Evolutionary conservation across 345 rosid species (phyloP).

Genomic region (Draba incana): DNA sequence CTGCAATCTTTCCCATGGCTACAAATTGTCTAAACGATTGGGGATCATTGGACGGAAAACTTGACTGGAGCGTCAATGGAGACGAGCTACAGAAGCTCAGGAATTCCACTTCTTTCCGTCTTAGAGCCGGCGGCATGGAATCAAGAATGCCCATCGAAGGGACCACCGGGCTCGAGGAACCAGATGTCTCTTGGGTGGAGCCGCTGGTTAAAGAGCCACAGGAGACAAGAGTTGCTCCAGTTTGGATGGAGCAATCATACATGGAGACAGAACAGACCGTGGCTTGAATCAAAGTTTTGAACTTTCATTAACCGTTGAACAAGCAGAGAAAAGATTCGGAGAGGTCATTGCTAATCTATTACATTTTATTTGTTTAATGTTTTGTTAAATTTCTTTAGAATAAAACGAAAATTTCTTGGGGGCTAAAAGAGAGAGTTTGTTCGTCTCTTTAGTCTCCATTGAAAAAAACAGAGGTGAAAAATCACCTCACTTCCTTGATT

Average conservation of each 20-base stretch:
- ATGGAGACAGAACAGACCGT: conserved; percentile 83
- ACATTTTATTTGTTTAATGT: conserved; percentile 36
- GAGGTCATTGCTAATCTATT: conserved; percentile 40
- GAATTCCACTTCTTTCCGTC: conserved; percentile 70
- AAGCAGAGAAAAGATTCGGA: conserved; percentile 25
- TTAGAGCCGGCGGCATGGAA: conserved; percentile 47
- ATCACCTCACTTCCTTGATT: conserved; percentile 34
- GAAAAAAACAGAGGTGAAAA: conserved; percentile 34
- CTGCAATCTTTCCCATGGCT: conserved; percentile 46
- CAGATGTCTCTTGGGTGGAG: conserved; percentile 81
- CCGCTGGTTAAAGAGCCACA: conserved; percentile 64
- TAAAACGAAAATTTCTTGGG: not conserved
- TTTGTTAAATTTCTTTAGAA: conserved; percentile 34
- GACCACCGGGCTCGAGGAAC: conserved; percentile 50
- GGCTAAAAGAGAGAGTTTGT: conserved; percentile 25
- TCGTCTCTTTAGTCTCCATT: conserved; percentile 35
- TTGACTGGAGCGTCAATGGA: conserved; percentile 79
- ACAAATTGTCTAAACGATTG: conserved; percentile 56
- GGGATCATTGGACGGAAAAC: conserved; percentile 79
- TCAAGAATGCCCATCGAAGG: conserved; percentile 26
- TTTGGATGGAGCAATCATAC: conserved; percentile 80
- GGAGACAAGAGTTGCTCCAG: conserved; percentile 47
- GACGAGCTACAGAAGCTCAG: conserved; percentile 74
- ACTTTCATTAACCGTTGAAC: conserved; percentile 30
- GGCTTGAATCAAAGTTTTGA: conserved; percentile 50